Percentiles rank a stretch among this genome's conserved stretches.
Evolutionary conservation across 2,329 filamentous ascomycete species (phyloP).

Genomic region (Claviceps africana): DNA sequence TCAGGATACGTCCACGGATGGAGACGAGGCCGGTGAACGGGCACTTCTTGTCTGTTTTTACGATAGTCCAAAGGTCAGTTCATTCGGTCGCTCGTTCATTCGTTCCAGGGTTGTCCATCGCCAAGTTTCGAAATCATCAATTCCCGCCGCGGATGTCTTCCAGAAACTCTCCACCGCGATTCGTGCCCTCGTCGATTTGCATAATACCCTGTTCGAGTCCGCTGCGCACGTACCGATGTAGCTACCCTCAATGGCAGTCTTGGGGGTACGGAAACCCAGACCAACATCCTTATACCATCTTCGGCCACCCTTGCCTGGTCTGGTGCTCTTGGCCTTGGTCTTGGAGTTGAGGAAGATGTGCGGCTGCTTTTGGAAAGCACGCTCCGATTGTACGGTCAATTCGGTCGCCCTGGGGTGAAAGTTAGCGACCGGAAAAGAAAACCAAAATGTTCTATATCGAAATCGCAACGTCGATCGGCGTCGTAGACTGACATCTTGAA

Average conservation of each 20-base stretch:
- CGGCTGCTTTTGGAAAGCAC: slow-evolving; percentile 99
- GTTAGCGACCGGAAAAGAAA: slow-evolving; percentile 17
- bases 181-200: slow-evolving; percentile 7
- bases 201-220: neutral
- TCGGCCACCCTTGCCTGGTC: slow-evolving; percentile 81
- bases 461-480: slow-evolving; percentile 2
- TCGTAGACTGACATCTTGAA: slow-evolving; percentile 28
- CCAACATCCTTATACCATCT: slow-evolving; percentile 99
- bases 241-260: slow-evolving; percentile 93
- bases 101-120: neutral
- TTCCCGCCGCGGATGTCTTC: neutral
- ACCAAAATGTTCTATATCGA: neutral
- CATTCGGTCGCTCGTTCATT: neutral
- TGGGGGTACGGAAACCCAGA: slow-evolving; percentile 97
- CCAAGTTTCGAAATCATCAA: neutral
- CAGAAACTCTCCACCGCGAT: neutral
- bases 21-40: slow-evolving; percentile 98
- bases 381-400: slow-evolving; percentile 99
- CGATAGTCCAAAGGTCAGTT: neutral
- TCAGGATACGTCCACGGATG: slow-evolving; percentile 99
- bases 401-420: slow-evolving; percentile 74
- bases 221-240: slow-evolving; percentile 79
- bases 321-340: slow-evolving; percentile 70
- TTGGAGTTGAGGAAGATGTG: slow-evolving; percentile 99
- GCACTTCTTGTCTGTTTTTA: slow-evolving; percentile 91